Conservation (phyloP, 495 filamentous ascomycete genomes). For the Halenospora varia region DNA sequence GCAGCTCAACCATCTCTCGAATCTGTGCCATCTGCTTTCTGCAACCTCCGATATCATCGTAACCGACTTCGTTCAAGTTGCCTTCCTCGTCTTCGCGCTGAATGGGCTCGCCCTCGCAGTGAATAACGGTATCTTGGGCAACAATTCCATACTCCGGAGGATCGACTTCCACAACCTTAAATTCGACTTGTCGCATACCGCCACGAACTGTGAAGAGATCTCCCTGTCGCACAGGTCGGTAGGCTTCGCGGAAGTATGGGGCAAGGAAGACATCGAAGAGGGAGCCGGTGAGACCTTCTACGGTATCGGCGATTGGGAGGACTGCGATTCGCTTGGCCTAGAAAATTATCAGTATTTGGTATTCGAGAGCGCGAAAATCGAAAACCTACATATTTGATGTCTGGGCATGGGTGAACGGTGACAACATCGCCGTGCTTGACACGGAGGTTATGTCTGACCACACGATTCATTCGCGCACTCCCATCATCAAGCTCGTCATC, state of each 20-base stretch:
- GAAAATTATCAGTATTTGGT: conserved; percentile 23
- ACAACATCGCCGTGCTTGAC: conserved; percentile 98
- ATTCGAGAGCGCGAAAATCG: neutral
- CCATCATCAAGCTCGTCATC: conserved; percentile 98
- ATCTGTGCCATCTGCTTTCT: conserved; percentile 99
- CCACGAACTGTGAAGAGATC: conserved; percentile 96
- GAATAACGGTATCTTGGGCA: conserved; percentile 96
- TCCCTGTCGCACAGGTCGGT: conserved; percentile 91
- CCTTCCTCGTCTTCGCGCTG: conserved; percentile 98
- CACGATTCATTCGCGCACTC: conserved; percentile 93
- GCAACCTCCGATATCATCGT: conserved; percentile 99
- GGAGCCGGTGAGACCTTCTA: conserved; percentile 94
- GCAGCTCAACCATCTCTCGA: conserved; percentile 95
- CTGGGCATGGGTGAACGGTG: conserved; percentile 97
- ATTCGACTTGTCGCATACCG: conserved; percentile 98
- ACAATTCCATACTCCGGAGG: conserved; percentile 98
- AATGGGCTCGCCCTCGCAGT: conserved; percentile 98
- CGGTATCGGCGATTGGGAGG: conserved; percentile 95
- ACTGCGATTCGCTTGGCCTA: conserved; percentile 99
- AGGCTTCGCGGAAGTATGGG: conserved; percentile 98
- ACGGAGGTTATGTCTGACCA: conserved; percentile 94
- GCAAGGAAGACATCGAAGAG: conserved; percentile 99
- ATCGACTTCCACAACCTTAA: conserved; percentile 98
- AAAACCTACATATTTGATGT: conserved; percentile 95
- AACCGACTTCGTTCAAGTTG: conserved; percentile 97